Evolutionary conservation across 108 stramenopile species (phyloP), one percentile per base, ranked within the genome.

Genomic region (Aureococcus anophagefferens): DNA sequence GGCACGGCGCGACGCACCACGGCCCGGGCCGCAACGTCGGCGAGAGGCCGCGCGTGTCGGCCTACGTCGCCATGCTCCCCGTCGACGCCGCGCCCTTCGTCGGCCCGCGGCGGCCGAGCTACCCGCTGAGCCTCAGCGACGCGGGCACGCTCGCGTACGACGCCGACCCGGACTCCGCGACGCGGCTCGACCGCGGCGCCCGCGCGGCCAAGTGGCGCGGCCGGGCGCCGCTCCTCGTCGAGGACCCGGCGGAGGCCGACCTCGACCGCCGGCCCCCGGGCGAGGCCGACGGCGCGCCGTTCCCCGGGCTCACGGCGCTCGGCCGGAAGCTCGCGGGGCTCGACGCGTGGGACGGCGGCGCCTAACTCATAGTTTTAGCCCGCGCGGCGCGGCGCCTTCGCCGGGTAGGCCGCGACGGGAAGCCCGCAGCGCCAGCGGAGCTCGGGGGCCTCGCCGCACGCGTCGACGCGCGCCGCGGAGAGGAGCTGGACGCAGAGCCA

Each of bases 31-130:
- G 21, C 21, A 59, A 59, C 51, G 25, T 28, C 21, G 17, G 3
- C 51, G 25, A 16, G 1, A 1, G 25, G 51, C 51, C 51, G 21
- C 51, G 51, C 14, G 51, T 59, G 1, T 59, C 51, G 21, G 51
- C 51, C 51, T 59, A 59, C 25, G 51, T 59, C 51, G 51, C 51
- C 51, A 59, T 59, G 51, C 51, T 59, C 51, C 51, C 51, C 51
- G 51, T 59, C 51, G 51, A 59, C 25, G 51, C 51, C 21, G 17
- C 21, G 51, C 51, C 51, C 21, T 44, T 44, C 40, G 9, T 44
- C 13, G 40, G 40, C 40, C 9, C 5, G 5, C 40, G 40, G 40
- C 40, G 9, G 5, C 40, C 40, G 40, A 13, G 13, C 13, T 25
- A 18, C 51, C 7, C 51, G 21, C 25, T 59, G 14, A 9, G 7